phyloP scores from a whole-genome alignment of 148 eudicot species.

The Salicornia ramosissima region DNA sequence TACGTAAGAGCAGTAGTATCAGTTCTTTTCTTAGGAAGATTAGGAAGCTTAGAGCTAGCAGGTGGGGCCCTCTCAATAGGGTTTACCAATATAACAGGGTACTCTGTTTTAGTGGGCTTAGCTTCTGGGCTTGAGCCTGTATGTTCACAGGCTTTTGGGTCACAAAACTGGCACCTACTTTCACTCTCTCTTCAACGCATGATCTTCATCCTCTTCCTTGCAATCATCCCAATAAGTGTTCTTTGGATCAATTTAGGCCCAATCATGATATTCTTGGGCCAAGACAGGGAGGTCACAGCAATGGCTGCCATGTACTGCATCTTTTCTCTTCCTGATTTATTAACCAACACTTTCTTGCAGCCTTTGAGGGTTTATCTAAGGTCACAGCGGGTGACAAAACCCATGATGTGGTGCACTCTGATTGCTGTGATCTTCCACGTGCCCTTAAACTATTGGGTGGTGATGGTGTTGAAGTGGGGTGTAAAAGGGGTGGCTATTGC shows the following conservation, averaged over 20 bases:
- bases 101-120: constrained; percentile 77
- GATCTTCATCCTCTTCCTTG: constrained; percentile 64
- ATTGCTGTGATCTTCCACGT: constrained; percentile 71
- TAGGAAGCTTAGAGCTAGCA: constrained; percentile 79
- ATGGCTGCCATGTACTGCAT: constrained; percentile 73
- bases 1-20: constrained; percentile 70
- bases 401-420: constrained; percentile 80
- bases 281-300: constrained; percentile 60
- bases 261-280: constrained; percentile 79
- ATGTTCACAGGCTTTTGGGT: constrained; percentile 75
- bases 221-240: constrained; percentile 58
- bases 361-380: constrained; percentile 75
- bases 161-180: constrained; percentile 56
- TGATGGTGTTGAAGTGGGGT: constrained; percentile 47
- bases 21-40: constrained; percentile 72
- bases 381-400: constrained; percentile 83
- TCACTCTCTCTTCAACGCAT: constrained; percentile 60
- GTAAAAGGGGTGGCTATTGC: constrained; percentile 80
- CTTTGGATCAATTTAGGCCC: constrained; percentile 66
- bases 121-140: constrained; percentile 90
- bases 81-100: constrained; percentile 93
- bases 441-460: constrained; percentile 61
- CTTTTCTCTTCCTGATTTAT: constrained; percentile 68
- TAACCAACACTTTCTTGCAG: constrained; percentile 68
- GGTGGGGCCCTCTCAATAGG: constrained; percentile 94